Evolutionary conservation across 768 basidiomycete genomes (phyloP).

Genomic region (Psilocybe cubensis): DNA sequence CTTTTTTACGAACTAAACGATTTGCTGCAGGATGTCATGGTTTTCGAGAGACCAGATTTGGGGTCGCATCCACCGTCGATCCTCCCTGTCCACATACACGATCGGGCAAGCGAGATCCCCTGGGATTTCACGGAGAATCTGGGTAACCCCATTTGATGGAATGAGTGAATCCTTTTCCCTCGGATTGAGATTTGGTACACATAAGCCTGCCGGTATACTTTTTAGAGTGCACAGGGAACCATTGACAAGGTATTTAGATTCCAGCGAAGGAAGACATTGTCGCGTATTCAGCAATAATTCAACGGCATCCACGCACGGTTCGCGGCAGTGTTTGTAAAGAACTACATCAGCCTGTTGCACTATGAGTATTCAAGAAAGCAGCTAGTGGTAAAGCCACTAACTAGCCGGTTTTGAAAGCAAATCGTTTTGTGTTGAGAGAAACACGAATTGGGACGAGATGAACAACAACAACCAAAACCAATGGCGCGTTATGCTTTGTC

Average conservation of each 20-base stretch:
- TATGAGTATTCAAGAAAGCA: neutral
- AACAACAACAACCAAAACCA: neutral
- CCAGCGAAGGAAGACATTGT: neutral
- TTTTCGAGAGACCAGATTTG: constrained; percentile 16
- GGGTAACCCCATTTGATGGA: neutral
- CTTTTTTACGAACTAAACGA: constrained; percentile 7
- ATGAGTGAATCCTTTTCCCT: neutral
- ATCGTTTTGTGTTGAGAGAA: neutral
- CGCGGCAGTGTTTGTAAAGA: neutral
- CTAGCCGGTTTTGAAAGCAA: neutral
- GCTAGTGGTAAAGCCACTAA: too few relatives aligned
- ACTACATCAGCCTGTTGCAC: neutral
- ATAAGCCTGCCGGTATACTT: neutral
- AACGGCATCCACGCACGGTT: neutral
- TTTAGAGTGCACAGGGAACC: too few relatives aligned
- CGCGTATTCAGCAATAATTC: neutral
- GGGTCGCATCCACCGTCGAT: constrained; percentile 11
- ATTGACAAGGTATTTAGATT: neutral
- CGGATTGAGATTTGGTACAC: neutral
- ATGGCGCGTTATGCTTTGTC: neutral
- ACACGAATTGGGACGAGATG: neutral
- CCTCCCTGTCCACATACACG: neutral
- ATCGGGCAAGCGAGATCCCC: constrained; percentile 10
- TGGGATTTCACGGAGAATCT: constrained; percentile 13
- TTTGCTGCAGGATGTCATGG: constrained; percentile 8